Percentiles rank a stretch among this genome's conserved stretches.
These are phyloP conservation scores for Ensete glaucum DNA, from an alignment of 176 grass and related monocot genomes.

Conservation along the genomic window DNA sequence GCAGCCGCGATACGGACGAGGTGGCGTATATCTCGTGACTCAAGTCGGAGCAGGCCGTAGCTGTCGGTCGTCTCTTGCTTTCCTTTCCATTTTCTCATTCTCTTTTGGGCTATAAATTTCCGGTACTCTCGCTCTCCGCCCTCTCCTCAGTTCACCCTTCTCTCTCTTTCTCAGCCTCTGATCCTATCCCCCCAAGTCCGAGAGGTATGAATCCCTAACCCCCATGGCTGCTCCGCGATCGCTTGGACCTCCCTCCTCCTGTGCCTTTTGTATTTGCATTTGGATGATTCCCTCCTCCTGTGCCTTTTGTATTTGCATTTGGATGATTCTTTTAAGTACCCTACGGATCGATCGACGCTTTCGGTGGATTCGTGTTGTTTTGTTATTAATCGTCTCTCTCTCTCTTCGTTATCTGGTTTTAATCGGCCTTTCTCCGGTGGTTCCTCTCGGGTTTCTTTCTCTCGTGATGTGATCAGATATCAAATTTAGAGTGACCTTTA, in stretches of 20 bases:
- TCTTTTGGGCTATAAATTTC: not conserved
- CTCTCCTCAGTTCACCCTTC: not conserved
- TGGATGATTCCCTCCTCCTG: no score
- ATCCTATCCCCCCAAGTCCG: not conserved
- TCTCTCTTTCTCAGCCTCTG: not conserved
- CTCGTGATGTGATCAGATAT: not conserved
- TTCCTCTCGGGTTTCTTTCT: not conserved
- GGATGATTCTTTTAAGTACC: not conserved
- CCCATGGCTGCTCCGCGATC: not conserved
- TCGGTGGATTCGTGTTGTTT: not conserved
- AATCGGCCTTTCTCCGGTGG: not conserved
- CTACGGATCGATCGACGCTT: not conserved
- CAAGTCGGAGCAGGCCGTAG: no score
- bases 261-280: not conserved
- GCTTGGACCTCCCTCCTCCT: not conserved
- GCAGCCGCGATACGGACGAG: no score
- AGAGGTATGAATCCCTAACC: not conserved
- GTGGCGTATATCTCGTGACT: no score
- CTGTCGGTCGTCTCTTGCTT: no score
- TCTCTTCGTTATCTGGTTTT: not conserved
- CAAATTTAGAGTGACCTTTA: no score
- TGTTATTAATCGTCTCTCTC: not conserved
- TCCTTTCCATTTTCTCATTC: not conserved
- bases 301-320: no score
- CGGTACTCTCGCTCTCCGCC: not conserved